These are phyloP conservation scores for Eucalyptus urophylla DNA, from an alignment of 345 rosid species.

Conservation along the genomic window DNA sequence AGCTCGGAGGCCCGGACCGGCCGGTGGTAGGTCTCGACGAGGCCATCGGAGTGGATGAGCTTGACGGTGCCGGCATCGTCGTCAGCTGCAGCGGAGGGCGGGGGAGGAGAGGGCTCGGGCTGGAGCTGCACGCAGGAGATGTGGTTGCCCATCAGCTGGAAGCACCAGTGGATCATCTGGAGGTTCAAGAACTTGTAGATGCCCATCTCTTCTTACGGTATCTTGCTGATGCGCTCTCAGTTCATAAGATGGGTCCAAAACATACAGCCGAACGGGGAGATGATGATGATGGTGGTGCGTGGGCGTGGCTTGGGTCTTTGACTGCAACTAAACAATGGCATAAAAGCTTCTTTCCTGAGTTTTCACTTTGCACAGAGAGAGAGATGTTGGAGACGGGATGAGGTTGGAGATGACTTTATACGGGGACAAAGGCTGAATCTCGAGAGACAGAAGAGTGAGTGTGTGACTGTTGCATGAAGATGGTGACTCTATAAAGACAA, in stretches of 20 bases:
- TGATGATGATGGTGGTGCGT: not conserved
- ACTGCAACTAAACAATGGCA: not conserved
- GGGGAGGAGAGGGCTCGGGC: not conserved
- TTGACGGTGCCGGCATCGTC: conserved; percentile 14
- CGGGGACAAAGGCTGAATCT: not conserved
- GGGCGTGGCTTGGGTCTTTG: not conserved
- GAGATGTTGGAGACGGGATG: not conserved
- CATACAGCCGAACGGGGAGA: not conserved
- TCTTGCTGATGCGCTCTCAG: not conserved
- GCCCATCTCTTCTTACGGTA: not conserved
- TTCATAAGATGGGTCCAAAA: not conserved
- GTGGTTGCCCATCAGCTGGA: not conserved
- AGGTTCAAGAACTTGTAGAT: conserved; percentile 5
- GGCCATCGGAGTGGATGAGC: conserved; percentile 58
- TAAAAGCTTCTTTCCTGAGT: not conserved
- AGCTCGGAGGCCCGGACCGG: conserved; percentile 52
- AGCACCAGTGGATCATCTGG: conserved; percentile 11
- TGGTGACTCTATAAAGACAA: not conserved
- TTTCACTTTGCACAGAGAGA: not conserved
- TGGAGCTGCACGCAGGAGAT: not conserved
- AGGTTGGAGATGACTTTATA: not conserved
- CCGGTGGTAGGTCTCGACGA: conserved; percentile 38
- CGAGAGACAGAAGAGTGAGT: not conserved
- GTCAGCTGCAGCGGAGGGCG: not conserved
- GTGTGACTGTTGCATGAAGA: not conserved